A percentile compares a stretch with the other conserved stretches of the same genome.
phyloP scores from a whole-genome alignment of 371 early-diverging fungal genomes.

The Mucor irregularis region DNA sequence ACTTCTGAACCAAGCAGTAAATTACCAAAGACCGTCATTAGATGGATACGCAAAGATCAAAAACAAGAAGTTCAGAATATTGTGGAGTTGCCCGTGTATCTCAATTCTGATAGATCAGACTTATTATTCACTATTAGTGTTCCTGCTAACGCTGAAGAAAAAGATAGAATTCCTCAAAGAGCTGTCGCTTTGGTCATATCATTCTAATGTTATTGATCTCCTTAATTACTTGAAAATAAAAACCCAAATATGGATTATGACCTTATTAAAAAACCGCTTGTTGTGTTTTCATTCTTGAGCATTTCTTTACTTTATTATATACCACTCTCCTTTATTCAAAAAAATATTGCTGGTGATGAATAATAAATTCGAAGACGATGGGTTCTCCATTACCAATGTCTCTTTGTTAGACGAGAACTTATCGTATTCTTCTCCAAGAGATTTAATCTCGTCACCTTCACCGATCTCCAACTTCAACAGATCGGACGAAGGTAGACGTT shows the following conservation, averaged over 20 bases:
- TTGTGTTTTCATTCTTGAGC: too few species aligned
- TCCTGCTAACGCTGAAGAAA: conserved; percentile 37
- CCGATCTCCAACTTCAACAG: not conserved
- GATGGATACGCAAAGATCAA: conserved; percentile 51
- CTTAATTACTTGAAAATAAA: too few species aligned
- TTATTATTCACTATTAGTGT: conserved; percentile 74
- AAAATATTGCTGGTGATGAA: too few species aligned
- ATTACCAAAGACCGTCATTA: conserved; percentile 41
- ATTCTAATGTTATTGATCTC: too few species aligned
- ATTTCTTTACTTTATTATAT: too few species aligned
- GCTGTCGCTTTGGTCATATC: conserved; percentile 72
- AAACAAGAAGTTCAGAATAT: conserved; percentile 10
- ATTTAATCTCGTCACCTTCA: conserved; percentile 2
- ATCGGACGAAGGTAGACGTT: not conserved
- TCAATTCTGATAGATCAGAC: conserved; percentile 77
- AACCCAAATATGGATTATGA: too few species aligned
- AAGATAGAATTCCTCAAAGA: conserved; percentile 66
- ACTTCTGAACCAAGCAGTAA: conserved; percentile 53
- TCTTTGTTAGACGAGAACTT: conserved; percentile 25
- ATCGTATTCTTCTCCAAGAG: not conserved
- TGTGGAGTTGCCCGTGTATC: conserved; percentile 77
- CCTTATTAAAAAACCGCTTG: too few species aligned
- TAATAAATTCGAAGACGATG: conserved; percentile 5
- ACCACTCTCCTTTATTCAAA: too few species aligned
- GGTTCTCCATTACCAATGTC: conserved; percentile 33